Evolutionary conservation across 495 filamentous ascomycete species (phyloP), one percentile per base, ranked within the genome.

Genomic region (Aspergillus diversus): DNA sequence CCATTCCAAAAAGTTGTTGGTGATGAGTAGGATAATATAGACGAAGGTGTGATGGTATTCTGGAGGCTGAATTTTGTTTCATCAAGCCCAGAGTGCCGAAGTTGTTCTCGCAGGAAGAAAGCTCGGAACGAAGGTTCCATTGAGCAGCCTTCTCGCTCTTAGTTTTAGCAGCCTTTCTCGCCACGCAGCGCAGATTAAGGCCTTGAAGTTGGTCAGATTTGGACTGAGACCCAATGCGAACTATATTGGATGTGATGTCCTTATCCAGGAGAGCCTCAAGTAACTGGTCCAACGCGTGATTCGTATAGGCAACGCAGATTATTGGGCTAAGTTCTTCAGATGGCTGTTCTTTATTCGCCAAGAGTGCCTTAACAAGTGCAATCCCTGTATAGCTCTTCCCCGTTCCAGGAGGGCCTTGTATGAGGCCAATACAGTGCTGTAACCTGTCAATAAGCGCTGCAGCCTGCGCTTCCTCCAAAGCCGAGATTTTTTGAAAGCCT

Each of bases 361-460:
- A 71, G 7, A 94, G 70, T 1, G 85, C 82, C 63, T 90, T 84
- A 21, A 91, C 79, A 52, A 87, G 67, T 37, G 79, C 74, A n/a
- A 86, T 80, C 4, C 84, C 87, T 0, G 81, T 84, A 60, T 80
- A 90, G 57, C 79, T 84, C 70, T 96, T 95, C 5, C 92, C 91
- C 4, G 90, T 93, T 1, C 92, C 91, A 5, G 92, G 92, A 0
- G 91, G 92, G 0, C 92, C 92, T 78, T 95, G 90, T 34, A 93
- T 90, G 0, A 92, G 74, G 7, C 85, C 85, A 27, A 92, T 63
- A 5, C 74, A 74, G 4, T 81, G 78, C 2, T 77, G 80, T 4
- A 96, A 74, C 15, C 85, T 77, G 33, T 80, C 69, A 3, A 89
- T 68, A 15, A 91, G 70, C 5, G 87, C 84, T 0, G 69, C 47